These are phyloP conservation scores for Fallopia convolvulus DNA, from an alignment of 148 eudicot genomes.

Conservation along the genomic window DNA sequence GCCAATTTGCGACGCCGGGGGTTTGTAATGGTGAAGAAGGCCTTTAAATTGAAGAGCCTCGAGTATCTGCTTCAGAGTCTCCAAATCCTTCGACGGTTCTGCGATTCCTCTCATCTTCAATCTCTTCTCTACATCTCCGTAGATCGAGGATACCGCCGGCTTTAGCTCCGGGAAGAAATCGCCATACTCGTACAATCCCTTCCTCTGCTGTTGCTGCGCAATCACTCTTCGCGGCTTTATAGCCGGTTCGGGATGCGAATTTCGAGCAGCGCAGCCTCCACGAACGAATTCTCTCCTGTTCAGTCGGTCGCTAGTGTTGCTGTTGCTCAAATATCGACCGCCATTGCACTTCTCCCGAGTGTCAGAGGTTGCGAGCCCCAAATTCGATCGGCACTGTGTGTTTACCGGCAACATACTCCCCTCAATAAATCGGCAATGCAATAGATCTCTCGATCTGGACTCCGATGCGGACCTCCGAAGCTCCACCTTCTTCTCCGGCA, in stretches of 20 bases:
- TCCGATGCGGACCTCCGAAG: conserved; percentile 88
- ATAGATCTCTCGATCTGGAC: conserved; percentile 64
- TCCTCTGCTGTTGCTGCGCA: conserved; percentile 32
- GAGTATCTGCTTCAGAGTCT: conserved; percentile 70
- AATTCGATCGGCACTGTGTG: background rate
- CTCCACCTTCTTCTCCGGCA: conserved; percentile 33
- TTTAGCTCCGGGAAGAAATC: conserved; percentile 71
- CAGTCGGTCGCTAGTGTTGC: background rate
- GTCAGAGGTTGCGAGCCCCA: background rate
- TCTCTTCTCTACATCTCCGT: conserved; percentile 60
- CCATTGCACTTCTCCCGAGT: background rate
- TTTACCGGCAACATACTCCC: conserved; percentile 14
- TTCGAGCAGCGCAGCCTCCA: background rate
- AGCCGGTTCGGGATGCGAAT: background rate
- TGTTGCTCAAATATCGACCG: conserved; percentile 12
- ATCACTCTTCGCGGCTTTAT: background rate
- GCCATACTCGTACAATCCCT: conserved; percentile 48
- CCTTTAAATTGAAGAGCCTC: conserved; percentile 93
- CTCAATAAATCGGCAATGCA: conserved; percentile 21
- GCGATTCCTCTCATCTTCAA: conserved; percentile 72
- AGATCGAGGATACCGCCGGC: conserved; percentile 25
- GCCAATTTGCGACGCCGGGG: conserved; percentile 16
- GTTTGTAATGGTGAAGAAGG: conserved; percentile 35
- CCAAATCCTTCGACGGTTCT: conserved; percentile 64
- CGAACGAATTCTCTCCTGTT: background rate